These are phyloP conservation scores for Choiromyces venosus DNA, from an alignment of 495 filamentous ascomycete genomes.

Conservation along the genomic window DNA sequence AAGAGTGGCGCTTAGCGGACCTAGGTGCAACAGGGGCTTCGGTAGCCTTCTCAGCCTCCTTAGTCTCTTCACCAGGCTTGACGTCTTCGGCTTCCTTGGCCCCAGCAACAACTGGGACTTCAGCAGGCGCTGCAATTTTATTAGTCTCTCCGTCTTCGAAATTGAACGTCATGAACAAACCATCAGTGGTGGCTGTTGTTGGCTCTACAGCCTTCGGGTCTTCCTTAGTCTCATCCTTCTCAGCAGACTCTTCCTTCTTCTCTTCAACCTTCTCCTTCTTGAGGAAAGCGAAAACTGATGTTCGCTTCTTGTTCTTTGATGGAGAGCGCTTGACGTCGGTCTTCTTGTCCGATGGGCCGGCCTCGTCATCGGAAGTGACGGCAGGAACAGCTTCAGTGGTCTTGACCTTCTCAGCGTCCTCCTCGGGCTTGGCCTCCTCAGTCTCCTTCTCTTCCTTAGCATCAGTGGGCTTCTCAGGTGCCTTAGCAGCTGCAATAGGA, in stretches of 20 bases:
- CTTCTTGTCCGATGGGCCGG: constrained; percentile 47
- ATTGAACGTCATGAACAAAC: constrained; percentile 9
- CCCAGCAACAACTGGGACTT: constrained; percentile 7
- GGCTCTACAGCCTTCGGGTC: constrained; percentile 33
- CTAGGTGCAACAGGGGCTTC: constrained; percentile 37
- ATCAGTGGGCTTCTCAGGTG: constrained; percentile 53
- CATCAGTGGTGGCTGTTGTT: constrained; percentile 20
- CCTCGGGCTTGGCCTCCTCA: constrained; percentile 44
- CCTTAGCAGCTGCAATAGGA: constrained; percentile 47
- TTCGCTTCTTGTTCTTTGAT: constrained; percentile 81
- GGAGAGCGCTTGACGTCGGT: constrained; percentile 53
- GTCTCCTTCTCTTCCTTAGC: constrained; percentile 43
- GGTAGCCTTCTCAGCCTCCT: constrained; percentile 44
- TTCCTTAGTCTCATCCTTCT: constrained; percentile 40
- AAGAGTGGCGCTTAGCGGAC: constrained; percentile 42
- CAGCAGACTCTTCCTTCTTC: constrained; percentile 36
- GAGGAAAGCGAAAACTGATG: constrained; percentile 61
- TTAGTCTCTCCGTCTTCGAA: constrained; percentile 3
- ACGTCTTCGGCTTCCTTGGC: constrained; percentile 9
- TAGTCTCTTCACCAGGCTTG: constrained; percentile 35
- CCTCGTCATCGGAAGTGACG: constrained; percentile 36
- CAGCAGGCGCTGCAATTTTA: constrained; percentile 11
- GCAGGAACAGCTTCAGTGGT: constrained; percentile 43
- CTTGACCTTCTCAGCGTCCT: constrained; percentile 49
- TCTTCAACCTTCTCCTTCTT: constrained; percentile 41